These are phyloP conservation scores for Metrosideros polymorpha DNA, from an alignment of 441 rosid species.

Conservation along the genomic window DNA sequence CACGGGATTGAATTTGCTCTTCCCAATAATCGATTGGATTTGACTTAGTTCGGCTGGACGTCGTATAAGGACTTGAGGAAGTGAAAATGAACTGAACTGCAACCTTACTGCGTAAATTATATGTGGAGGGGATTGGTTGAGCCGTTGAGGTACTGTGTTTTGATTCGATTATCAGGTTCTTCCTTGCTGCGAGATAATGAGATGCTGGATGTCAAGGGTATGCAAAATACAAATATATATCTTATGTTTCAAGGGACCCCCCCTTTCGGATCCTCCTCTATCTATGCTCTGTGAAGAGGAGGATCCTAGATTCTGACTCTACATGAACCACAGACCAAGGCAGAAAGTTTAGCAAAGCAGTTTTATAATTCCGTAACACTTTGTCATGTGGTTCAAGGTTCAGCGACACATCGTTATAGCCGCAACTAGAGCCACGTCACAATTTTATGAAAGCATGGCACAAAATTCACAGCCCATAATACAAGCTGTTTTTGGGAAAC, in stretches of 20 bases:
- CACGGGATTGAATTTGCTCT: neutral
- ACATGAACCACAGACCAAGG: neutral
- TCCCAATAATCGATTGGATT: neutral
- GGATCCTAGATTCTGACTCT: neutral
- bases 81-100: neutral
- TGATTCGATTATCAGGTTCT: neutral
- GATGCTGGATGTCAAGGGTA: neutral
- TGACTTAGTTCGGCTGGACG: neutral
- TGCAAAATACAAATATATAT: neutral
- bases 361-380: accelerated
- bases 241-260: neutral
- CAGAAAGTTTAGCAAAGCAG: neutral
- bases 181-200: neutral
- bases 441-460: neutral
- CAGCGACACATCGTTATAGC: accelerated
- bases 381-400: neutral
- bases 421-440: neutral
- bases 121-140: neutral
- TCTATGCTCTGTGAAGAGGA: neutral
- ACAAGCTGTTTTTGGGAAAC: neutral
- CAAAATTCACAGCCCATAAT: neutral
- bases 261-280: neutral
- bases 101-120: neutral
- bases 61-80: neutral
- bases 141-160: neutral